phyloP scores from a whole-genome alignment of 2,329 filamentous ascomycete genomes.

The Magnaporthiopsis rhizophila region DNA sequence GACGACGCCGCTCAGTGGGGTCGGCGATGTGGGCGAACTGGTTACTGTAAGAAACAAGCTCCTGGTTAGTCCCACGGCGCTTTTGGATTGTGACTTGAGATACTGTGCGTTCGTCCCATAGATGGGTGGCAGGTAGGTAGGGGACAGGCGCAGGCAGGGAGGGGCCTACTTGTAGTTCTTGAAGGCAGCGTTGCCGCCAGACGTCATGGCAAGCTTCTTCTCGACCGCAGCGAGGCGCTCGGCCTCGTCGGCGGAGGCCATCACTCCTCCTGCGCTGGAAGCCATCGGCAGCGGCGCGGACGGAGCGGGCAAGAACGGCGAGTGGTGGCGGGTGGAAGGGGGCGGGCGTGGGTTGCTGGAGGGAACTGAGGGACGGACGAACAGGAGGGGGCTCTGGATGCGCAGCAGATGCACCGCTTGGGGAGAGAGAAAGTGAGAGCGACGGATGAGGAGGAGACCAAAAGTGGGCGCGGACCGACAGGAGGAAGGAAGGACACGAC shows the following conservation, averaged over 20 bases:
- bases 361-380: neutral
- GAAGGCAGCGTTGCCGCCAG: conserved; percentile 61
- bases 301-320: neutral
- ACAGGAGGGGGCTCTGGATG: neutral
- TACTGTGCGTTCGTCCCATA: neutral
- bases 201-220: conserved; percentile 5
- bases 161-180: conserved; percentile 57
- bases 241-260: neutral
- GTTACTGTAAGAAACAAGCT: conserved; percentile 13
- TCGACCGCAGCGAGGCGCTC: neutral
- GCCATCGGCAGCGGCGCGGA: neutral
- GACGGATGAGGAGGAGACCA: neutral
- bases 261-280: neutral
- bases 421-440: neutral
- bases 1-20: conserved; percentile 68
- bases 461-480: too few species aligned
- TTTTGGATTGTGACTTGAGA: conserved; percentile 45
- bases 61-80: conserved; percentile 26
- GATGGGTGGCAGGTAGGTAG: too few species aligned
- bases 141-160: neutral
- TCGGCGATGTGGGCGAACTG: conserved; percentile 48
- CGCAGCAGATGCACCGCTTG: neutral
- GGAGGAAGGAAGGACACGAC: neutral
- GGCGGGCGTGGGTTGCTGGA: too few species aligned
- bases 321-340: neutral